Conservation (phyloP, 1,139 yeast genomes). For the Hemisphaericaspora xylofermentans region DNA sequence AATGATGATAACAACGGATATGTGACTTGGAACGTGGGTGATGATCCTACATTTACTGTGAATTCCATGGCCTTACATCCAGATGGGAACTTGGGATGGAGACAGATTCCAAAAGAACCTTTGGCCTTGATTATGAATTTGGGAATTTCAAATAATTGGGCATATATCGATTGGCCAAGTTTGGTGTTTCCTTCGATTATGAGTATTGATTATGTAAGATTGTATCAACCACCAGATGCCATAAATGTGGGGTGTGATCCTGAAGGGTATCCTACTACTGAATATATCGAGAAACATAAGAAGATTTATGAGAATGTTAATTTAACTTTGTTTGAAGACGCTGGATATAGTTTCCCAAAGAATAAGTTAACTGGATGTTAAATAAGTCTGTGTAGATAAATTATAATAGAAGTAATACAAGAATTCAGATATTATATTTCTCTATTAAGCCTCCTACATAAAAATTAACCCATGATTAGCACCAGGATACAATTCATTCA, state of each 20-base stretch:
- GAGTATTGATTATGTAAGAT: conserved; percentile 72
- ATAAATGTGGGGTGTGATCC: conserved; percentile 73
- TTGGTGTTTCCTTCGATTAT: conserved; percentile 66
- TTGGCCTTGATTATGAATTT: conserved; percentile 76
- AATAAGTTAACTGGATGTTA: conserved; percentile 25
- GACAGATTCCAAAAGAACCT: conserved; percentile 81
- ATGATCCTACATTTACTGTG: conserved; percentile 61
- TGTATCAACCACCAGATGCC: conserved; percentile 66
- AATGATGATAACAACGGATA: conserved; percentile 70
- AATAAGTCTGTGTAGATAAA: not conserved
- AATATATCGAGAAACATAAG: conserved; percentile 64
- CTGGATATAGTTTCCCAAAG: conserved; percentile 68
- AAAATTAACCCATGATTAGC: conserved; percentile 14
- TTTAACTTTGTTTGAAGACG: conserved; percentile 61
- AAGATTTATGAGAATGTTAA: conserved; percentile 66
- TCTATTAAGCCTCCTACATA: conserved; percentile 1
- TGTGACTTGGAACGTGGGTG: conserved; percentile 79
- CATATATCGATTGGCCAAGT: conserved; percentile 75
- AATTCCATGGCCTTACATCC: conserved; percentile 68
- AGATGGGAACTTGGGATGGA: conserved; percentile 78
- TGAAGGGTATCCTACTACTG: conserved; percentile 63
- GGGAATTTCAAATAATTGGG: conserved; percentile 82
- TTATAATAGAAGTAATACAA: not conserved
- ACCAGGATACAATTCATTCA: conserved; percentile 13
- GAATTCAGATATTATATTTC: not conserved